Evolutionary conservation across 495 filamentous ascomycete genomes (phyloP).

Genomic region (Cercophora samala): DNA sequence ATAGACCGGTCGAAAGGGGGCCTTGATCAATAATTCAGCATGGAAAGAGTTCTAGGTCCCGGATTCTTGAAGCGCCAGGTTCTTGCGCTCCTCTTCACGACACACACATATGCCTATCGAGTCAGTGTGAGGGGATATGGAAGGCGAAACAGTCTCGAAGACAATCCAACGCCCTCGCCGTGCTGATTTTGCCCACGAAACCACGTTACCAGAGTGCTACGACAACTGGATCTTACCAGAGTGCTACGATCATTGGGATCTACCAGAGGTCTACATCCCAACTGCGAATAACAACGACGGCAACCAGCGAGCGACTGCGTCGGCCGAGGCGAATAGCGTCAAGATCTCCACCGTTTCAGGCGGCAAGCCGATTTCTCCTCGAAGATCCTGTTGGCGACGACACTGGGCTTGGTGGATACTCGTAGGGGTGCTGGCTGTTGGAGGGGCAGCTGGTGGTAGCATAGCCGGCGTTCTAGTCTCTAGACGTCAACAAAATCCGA

Average conservation of each 20-base stretch:
- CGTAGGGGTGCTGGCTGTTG: background rate
- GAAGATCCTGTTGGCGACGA: background rate
- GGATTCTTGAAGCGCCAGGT: background rate
- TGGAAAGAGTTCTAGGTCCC: background rate
- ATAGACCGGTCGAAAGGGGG: background rate
- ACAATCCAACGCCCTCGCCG: background rate
- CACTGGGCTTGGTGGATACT: background rate
- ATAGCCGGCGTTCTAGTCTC: background rate
- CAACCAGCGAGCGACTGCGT: background rate
- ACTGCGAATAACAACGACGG: background rate
- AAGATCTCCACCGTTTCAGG: background rate
- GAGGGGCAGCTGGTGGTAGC: background rate
- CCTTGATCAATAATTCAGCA: background rate
- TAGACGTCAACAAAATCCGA: background rate
- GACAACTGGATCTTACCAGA: constrained; percentile 6
- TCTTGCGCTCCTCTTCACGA: background rate
- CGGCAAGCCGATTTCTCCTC: background rate
- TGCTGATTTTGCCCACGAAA: background rate
- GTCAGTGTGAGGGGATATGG: background rate
- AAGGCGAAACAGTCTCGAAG: background rate
- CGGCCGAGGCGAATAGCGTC: background rate
- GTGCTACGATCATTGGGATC: constrained; percentile 2
- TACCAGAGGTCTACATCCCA: constrained; percentile 5
- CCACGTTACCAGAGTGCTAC: background rate
- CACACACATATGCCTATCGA: background rate